phyloP scores from a whole-genome alignment of 2,329 filamentous ascomycete species.

The Pseudocercospora cruenta region DNA sequence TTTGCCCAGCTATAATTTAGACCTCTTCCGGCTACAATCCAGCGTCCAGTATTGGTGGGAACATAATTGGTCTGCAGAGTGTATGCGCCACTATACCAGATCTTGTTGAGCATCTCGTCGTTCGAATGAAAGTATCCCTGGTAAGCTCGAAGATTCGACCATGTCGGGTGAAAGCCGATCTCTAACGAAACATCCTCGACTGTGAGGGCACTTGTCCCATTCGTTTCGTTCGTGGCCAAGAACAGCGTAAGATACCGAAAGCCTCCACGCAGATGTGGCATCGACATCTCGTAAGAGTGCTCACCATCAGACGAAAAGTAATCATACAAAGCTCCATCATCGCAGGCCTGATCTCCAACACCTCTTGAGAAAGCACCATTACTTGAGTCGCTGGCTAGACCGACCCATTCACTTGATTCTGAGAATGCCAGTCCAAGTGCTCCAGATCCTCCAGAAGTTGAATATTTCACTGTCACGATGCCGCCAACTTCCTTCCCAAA shows the following conservation, averaged over 20 bases:
- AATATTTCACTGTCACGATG: slow-evolving; percentile 57
- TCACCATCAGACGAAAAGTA: slow-evolving; percentile 41
- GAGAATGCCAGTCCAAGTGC: slow-evolving; percentile 46
- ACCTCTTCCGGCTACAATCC: slow-evolving; percentile 18
- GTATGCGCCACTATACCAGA: slow-evolving; percentile 59
- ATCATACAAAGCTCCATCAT: slow-evolving; percentile 53
- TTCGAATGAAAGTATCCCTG: slow-evolving; percentile 43
- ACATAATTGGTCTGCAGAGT: slow-evolving; percentile 45
- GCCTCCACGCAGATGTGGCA: slow-evolving; percentile 53
- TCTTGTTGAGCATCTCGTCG: slow-evolving; percentile 56
- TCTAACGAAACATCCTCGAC: slow-evolving; percentile 48
- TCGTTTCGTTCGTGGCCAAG: slow-evolving; percentile 40
- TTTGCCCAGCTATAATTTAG: slow-evolving; percentile 38
- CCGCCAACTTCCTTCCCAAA: slow-evolving; percentile 64
- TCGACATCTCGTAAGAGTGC: slow-evolving; percentile 49
- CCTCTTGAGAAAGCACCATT: slow-evolving; percentile 43
- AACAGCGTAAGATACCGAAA: slow-evolving; percentile 59
- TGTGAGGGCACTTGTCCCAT: slow-evolving; percentile 37
- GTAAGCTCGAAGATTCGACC: slow-evolving; percentile 47
- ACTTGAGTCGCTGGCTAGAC: slow-evolving; percentile 48
- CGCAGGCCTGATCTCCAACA: slow-evolving; percentile 33
- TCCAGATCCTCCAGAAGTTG: slow-evolving; percentile 44
- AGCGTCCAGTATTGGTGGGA: slow-evolving; percentile 40
- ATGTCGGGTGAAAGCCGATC: slow-evolving; percentile 55
- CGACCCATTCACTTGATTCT: slow-evolving; percentile 49